phyloP scores from a whole-genome alignment of 2,329 filamentous ascomycete genomes.

The Cytospora leucostoma region DNA sequence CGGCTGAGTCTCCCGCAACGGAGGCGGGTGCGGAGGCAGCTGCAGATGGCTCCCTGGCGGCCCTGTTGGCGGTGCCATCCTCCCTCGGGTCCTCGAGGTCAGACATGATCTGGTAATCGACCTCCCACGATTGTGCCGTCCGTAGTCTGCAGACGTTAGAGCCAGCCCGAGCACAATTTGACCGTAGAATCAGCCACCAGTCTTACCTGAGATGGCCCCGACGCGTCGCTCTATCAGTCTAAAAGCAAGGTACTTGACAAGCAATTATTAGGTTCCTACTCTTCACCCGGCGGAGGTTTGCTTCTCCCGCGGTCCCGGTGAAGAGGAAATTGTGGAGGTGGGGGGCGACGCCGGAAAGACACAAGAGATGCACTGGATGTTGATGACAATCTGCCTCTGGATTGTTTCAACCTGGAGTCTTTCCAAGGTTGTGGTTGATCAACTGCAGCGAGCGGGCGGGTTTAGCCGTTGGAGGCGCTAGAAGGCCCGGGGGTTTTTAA shows the following conservation, averaged over 20 bases:
- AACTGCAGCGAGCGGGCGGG: neutral
- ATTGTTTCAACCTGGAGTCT: neutral
- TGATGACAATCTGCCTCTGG: constrained; percentile 1
- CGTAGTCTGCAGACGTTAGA: constrained; percentile 11
- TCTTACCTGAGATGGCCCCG: constrained; percentile 1
- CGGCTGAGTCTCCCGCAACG: constrained; percentile 21
- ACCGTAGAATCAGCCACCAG: neutral
- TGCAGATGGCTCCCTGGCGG: constrained; percentile 13
- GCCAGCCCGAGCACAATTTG: constrained; percentile 3
- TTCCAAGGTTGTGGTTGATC: neutral
- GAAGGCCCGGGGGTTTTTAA: too few relatives aligned
- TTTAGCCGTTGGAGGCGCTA: neutral
- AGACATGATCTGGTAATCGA: constrained; percentile 14
- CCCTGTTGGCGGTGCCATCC: constrained; percentile 6
- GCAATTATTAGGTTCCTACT: neutral
- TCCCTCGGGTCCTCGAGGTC: constrained; percentile 21
- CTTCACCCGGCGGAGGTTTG: neutral
- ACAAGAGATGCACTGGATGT: neutral
- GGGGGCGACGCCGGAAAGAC: neutral
- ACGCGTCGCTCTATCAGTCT: neutral
- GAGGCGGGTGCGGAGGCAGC: constrained; percentile 25
- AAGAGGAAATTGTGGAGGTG: constrained; percentile 15
- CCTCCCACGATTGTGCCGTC: constrained; percentile 3
- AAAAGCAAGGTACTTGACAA: neutral
- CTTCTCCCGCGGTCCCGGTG: neutral